phyloP scores from a whole-genome alignment of 352 stramenopile genomes.

The Blastocystis sp. region DNA sequence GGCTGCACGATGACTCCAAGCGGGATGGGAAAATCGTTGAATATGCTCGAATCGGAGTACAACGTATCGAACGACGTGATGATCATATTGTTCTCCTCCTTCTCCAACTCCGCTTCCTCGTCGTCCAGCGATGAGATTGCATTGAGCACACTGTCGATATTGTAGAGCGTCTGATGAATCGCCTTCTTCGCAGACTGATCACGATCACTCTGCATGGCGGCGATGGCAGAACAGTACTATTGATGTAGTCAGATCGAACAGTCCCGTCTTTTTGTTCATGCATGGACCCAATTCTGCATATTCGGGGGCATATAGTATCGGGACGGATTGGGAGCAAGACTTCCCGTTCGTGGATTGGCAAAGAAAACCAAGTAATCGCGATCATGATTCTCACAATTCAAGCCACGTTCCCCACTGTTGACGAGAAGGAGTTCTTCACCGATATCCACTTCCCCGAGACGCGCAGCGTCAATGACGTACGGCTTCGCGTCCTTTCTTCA shows the following conservation, averaged over 20 bases:
- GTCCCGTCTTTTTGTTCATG: no score
- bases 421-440: constrained; percentile 24
- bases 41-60: constrained; percentile 20
- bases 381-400: constrained; percentile 62
- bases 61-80: constrained; percentile 6
- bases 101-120: constrained; percentile 1
- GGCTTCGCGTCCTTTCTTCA: not conserved
- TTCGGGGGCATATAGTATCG: no score
- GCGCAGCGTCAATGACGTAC: constrained; percentile 45
- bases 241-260: no score
- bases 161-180: constrained; percentile 1
- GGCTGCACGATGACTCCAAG: constrained; percentile 10
- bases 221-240: not conserved
- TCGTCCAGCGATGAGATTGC: constrained; percentile 27
- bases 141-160: constrained; percentile 9
- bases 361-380: no score
- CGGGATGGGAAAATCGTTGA: constrained; percentile 15
- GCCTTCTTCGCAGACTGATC: not conserved
- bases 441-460: constrained; percentile 39
- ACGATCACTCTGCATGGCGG: not conserved
- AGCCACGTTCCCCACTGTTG: constrained; percentile 38
- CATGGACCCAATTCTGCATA: no score
- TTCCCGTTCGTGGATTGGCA: no score
- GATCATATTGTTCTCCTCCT: constrained; percentile 1
- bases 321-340: no score